Base-by-base conservation (phyloP, 2,329 filamentous ascomycete species). In the Aspergillus alliaceus region DNA sequence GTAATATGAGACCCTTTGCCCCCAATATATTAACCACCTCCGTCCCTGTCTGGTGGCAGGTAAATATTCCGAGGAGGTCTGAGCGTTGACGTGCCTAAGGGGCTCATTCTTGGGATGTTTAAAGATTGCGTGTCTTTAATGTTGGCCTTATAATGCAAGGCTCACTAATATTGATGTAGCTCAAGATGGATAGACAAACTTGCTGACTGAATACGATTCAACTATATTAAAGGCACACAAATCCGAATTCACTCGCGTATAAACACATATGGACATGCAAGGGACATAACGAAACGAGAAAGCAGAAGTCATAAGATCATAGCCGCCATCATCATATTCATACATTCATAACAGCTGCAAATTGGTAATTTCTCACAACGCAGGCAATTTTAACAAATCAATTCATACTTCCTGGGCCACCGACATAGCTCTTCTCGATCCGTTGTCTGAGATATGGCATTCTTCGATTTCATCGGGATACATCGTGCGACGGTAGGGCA, bases 391-490 rank as follows among this genome's bases (percentile, higher is more conserved):
- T 51, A 18, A 7, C 11, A 32, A 40, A 34, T 44, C 35, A 54
- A 49, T 42, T 50, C 29, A 52, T 25, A 50, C 47, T 39, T 37
- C 56, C 27, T 55, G 56, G 34, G 51, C 53, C 35, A 59, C 40
- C 22, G 61, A 63, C 31, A 59, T 34, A 8, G 61, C 54, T 32
- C 55, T 15, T 31, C 57, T 53, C 15, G 56, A 60, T 15, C 54
- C 54, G 32, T 47, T 50, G 18, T 51, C 51, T 6, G 58, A 44
- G 5, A 51, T 24, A 37, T 32, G 44, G 18, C 64, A 62, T 35
- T 66, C 64, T 55, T 72, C 70, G 51, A 72, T 69, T 52, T 73
- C 70, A 58, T 72, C 68, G 2, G 70, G 70, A 59, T 64, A 70
- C 14, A 60, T 39, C 4, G 58, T 63, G n/a, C 67, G 59, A 27